A percentile compares a stretch with the other conserved stretches of the same genome.
These are phyloP conservation scores for Herpetomonas samuelpessoai DNA, from an alignment of 208 protist species.

Conservation along the genomic window DNA sequence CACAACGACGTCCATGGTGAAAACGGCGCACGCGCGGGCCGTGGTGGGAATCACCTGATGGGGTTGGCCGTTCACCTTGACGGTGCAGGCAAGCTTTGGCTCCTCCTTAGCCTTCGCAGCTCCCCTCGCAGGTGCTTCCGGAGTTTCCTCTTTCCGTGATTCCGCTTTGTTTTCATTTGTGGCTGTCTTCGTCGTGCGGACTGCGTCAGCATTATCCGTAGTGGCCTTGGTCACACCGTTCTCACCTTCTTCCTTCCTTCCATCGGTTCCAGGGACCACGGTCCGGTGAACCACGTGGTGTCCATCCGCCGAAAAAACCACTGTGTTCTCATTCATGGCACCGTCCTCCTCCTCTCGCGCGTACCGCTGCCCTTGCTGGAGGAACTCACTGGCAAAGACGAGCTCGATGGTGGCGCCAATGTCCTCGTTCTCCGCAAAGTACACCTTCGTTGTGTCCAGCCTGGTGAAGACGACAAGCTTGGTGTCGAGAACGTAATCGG, in stretches of 20 bases:
- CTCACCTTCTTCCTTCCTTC: too few relatives aligned
- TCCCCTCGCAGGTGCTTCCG: too few relatives aligned
- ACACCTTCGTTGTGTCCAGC: constrained; percentile 23
- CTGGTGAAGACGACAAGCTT: constrained; percentile 55
- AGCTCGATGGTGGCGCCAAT: constrained; percentile 1
- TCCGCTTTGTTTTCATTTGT: too few relatives aligned
- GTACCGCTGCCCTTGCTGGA: neutral
- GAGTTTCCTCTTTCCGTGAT: too few relatives aligned
- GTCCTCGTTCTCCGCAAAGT: constrained; percentile 6
- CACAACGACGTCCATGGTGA: constrained; percentile 69
- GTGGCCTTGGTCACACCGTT: constrained; percentile 1
- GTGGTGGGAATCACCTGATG: constrained; percentile 41
- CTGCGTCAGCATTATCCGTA: constrained; percentile 5
- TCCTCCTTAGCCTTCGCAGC: neutral
- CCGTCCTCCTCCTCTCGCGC: constrained; percentile 10
- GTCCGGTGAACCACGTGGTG: neutral
- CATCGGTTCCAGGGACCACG: too few relatives aligned
- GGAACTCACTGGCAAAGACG: neutral
- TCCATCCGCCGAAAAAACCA: constrained; percentile 1
- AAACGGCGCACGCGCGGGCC: constrained; percentile 51
- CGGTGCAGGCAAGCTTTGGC: constrained; percentile 10
- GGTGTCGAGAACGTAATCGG: constrained; percentile 59
- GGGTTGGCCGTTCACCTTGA: constrained; percentile 32
- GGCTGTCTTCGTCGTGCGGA: neutral
- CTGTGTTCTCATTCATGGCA: constrained; percentile 20